Base-by-base conservation (phyloP, 768 basidiomycete species). In the Rhizopogon vulgaris region DNA sequence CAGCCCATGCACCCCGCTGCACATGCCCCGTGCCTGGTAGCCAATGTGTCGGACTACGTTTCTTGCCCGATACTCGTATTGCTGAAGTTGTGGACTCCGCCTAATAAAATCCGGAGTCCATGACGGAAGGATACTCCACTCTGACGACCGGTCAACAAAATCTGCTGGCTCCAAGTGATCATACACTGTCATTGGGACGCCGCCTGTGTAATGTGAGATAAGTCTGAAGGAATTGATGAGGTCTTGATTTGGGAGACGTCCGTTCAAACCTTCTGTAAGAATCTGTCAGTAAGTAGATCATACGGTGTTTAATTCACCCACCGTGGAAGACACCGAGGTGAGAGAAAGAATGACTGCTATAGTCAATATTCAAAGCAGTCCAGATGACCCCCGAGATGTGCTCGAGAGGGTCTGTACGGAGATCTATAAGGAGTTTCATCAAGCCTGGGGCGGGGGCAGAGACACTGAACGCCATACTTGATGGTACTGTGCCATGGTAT, bases 301-400 rank as follows among this genome's bases (percentile, higher is more conserved):
- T 28, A 27, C 34, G 9, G 47, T 1, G 30, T 37, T 48, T 38
- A 24, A 38, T 38, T 37, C 48, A 40, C 84, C 50, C 15, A 93
- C 95, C 95, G 67, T 87, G 90, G 71, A 92, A 97, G 9, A 98
- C 71, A n/a, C 96, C 95, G 2, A 98, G 75, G 63, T 97, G 91
- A 9, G 89, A 92, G 69, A 98, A 95, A 0, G 94, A 97, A 68
- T 99, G 95, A 0, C 93, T 90, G 1, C 94, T 91, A 66, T 97
- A 98, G 65, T 98, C 96, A 39, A 99, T 82, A 59, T 88, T 89
- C 41, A 99, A 70, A 10, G 93, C 93, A 1, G 90, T 92, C 96
- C 96, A 99, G 39, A 99, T 88, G 6, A 94, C 87, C 3, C 94
- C 94, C 2, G 91, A 90, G 1, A 81, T 67, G 22, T 90, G 62